A percentile compares a stretch with the other conserved stretches of the same genome.
phyloP scores from a whole-genome alignment of 495 filamentous ascomycete species.

The Hyaloscypha bicolor region DNA sequence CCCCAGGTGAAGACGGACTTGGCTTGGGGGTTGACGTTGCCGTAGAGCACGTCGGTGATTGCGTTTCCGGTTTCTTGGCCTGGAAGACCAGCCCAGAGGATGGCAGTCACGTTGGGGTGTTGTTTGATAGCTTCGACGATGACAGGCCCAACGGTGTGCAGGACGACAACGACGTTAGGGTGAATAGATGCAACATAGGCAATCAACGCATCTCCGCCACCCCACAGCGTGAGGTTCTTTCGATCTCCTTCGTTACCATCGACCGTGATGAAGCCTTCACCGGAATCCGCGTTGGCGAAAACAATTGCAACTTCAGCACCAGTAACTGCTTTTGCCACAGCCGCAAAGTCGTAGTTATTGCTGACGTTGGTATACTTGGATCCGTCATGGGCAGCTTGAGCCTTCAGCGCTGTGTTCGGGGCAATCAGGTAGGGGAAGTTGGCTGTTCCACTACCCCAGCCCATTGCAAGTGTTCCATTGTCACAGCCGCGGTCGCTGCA shows the following conservation, averaged over 20 bases:
- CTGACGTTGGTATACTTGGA: conserved; percentile 72
- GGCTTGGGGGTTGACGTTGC: conserved; percentile 79
- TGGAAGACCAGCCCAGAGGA: conserved; percentile 90
- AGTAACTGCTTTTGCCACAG: conserved; percentile 61
- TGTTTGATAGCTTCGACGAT: conserved; percentile 75
- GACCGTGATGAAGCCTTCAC: conserved; percentile 83
- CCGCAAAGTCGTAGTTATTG: conserved; percentile 67
- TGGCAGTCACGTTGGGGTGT: conserved; percentile 90
- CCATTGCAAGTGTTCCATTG: conserved; percentile 88
- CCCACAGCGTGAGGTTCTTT: conserved; percentile 91
- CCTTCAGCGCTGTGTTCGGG: conserved; percentile 82
- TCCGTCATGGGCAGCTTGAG: conserved; percentile 62
- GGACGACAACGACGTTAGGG: conserved; percentile 91
- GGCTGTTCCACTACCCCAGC: conserved; percentile 88
- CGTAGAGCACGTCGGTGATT: conserved; percentile 91
- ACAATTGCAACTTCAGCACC: conserved; percentile 77
- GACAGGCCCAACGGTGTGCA: conserved; percentile 84
- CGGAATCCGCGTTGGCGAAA: conserved; percentile 86
- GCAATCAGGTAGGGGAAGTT: conserved; percentile 92
- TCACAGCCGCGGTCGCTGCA: conserved; percentile 83
- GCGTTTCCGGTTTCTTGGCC: conserved; percentile 91
- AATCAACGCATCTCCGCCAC: conserved; percentile 77
- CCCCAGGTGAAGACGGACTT: conserved; percentile 92
- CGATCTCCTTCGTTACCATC: conserved; percentile 89
- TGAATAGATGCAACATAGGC: conserved; percentile 73